A percentile compares a stretch with the other conserved stretches of the same genome.
Conservation (phyloP, 139 green algal genomes). For the Deuterostichococcus epilithicus region DNA sequence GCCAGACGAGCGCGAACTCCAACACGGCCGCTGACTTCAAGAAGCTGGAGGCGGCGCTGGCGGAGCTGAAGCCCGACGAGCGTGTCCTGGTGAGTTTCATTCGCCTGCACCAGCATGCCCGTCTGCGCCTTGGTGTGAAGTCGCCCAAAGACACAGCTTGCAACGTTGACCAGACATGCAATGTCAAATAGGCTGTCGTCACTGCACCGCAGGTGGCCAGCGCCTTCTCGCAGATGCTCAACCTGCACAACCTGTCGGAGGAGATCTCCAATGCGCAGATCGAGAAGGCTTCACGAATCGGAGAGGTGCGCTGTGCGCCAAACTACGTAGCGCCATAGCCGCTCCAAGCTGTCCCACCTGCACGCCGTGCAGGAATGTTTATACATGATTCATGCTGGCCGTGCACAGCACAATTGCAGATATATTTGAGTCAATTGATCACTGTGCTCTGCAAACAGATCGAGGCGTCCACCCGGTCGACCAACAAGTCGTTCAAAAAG, state of each 20-base stretch:
- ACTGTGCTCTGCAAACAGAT: slow-evolving; percentile 40
- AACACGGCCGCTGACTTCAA: slow-evolving; percentile 73
- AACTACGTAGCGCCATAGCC: background rate
- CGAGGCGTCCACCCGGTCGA: slow-evolving; percentile 71
- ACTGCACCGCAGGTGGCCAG: slow-evolving; percentile 60
- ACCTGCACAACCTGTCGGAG: slow-evolving; percentile 90
- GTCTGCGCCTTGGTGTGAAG: background rate
- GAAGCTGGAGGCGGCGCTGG: slow-evolving; percentile 69
- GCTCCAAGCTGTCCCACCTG: background rate
- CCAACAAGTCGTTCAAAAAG: slow-evolving; percentile 77
- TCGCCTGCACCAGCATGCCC: background rate
- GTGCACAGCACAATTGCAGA: background rate
- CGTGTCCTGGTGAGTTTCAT: slow-evolving; percentile 65
- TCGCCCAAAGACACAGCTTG: too few relatives aligned
- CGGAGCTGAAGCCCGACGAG: slow-evolving; percentile 71
- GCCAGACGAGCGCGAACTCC: slow-evolving; percentile 62
- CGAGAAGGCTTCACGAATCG: slow-evolving; percentile 64
- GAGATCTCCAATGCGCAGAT: slow-evolving; percentile 68
- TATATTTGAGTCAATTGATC: background rate
- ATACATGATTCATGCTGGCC: background rate
- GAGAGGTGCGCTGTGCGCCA: slow-evolving; percentile 64
- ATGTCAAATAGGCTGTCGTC: background rate
- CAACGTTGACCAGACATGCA: background rate
- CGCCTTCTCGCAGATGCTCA: slow-evolving; percentile 87
- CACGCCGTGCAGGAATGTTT: background rate